Percentiles rank a stretch among this genome's conserved stretches.
Conservation (phyloP, 2,329 filamentous ascomycete genomes). For the Pseudogymnoascus sp. region DNA sequence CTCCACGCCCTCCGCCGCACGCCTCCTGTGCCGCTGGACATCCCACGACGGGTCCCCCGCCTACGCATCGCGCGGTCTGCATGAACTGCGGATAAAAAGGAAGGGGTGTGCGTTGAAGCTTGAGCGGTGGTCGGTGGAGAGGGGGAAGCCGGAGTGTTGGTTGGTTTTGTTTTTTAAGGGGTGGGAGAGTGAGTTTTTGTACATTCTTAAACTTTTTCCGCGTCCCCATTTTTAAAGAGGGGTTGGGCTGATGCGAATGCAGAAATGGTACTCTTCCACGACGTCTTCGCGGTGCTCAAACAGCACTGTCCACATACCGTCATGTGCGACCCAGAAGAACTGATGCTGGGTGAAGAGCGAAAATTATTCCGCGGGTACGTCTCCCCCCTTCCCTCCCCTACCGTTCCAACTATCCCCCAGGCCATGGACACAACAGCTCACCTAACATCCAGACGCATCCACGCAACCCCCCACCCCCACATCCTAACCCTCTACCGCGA, state of each 20-base stretch:
- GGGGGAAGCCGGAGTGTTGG: slow-evolving; percentile 44
- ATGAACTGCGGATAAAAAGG: slow-evolving; percentile 48
- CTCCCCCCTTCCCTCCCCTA: not conserved
- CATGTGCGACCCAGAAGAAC: slow-evolving; percentile 40
- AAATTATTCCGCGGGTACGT: slow-evolving; percentile 51
- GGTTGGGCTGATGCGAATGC: too few species aligned
- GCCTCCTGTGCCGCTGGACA: slow-evolving; percentile 28
- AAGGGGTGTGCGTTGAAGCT: slow-evolving; percentile 43
- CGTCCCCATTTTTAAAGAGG: too few species aligned
- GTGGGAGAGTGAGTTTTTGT: slow-evolving; percentile 56
- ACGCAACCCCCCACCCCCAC: slow-evolving; percentile 38
- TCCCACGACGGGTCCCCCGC: slow-evolving; percentile 23
- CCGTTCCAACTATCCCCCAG: too few species aligned
- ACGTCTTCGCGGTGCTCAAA: slow-evolving; percentile 51
- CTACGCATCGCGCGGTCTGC: slow-evolving; percentile 45
- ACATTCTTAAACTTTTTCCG: too few species aligned
- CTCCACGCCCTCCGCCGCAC: slow-evolving; percentile 27
- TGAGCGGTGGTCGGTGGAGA: slow-evolving; percentile 43
- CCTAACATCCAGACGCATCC: too few species aligned
- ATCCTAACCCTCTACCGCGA: slow-evolving; percentile 49
- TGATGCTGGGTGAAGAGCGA: slow-evolving; percentile 41
- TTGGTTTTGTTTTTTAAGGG: slow-evolving; percentile 49
- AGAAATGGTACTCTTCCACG: slow-evolving; percentile 55
- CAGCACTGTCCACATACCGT: slow-evolving; percentile 40
- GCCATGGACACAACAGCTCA: too few species aligned